Evolutionary conservation across 2,329 filamentous ascomycete genomes (phyloP).

Genomic region (Neofusicoccum ribis): DNA sequence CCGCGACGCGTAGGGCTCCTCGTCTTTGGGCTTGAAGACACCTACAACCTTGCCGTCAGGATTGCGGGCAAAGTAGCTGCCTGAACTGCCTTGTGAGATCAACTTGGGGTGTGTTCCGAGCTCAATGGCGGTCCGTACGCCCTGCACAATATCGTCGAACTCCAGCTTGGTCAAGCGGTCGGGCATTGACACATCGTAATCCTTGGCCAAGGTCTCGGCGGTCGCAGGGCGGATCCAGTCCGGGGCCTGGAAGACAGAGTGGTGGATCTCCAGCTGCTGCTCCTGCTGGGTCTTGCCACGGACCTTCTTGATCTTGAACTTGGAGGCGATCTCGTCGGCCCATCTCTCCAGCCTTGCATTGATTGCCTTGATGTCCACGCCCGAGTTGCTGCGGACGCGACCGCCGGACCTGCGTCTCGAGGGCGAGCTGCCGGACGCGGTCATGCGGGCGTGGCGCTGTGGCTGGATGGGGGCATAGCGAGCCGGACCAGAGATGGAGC

Average conservation of each 20-base stretch:
- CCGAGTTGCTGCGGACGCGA: constrained; percentile 72
- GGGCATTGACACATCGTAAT: constrained; percentile 54
- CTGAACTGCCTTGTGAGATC: constrained; percentile 96
- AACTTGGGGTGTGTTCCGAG: constrained; percentile 90
- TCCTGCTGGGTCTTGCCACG: constrained; percentile 75
- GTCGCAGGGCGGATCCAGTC: constrained; percentile 82
- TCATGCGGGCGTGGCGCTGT: constrained; percentile 45
- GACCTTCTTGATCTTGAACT: constrained; percentile 84
- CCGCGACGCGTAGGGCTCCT: constrained; percentile 93
- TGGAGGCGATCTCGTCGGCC: constrained; percentile 96
- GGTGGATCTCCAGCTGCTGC: constrained; percentile 90
- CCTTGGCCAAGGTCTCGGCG: constrained; percentile 67
- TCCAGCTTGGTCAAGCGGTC: constrained; percentile 73
- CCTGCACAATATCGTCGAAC: constrained; percentile 87
- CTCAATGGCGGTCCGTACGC: constrained; percentile 85
- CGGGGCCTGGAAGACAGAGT: constrained; percentile 93
- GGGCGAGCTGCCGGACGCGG: constrained; percentile 39
- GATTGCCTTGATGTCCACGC: constrained; percentile 96
- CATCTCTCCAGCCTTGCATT: constrained; percentile 92
- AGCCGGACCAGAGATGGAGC: constrained; percentile 34
- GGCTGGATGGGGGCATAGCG: constrained; percentile 52
- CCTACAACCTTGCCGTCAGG: constrained; percentile 90
- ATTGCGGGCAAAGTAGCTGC: constrained; percentile 95
- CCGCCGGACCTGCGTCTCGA: constrained; percentile 36
- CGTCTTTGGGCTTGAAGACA: constrained; percentile 98